These are phyloP conservation scores for Nicotiana tabacum DNA, from an alignment of 257 asterid species.

Conservation along the genomic window DNA sequence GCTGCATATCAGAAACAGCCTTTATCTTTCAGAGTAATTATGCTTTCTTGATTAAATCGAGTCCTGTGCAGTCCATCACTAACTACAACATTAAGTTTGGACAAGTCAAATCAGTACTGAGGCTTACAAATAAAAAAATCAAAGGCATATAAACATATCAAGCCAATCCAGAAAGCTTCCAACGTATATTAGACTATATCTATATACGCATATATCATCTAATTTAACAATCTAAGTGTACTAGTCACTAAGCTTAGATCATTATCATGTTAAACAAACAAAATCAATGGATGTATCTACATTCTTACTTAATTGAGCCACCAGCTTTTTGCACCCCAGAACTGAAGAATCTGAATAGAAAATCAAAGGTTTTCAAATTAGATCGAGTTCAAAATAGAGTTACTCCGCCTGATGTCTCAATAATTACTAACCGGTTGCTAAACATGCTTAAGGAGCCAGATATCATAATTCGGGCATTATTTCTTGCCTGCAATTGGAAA, in stretches of 20 bases:
- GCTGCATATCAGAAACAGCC: too few species aligned
- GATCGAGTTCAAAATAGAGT: neutral
- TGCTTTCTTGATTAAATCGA: too few species aligned
- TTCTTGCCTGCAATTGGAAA: constrained; percentile 33
- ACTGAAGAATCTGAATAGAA: constrained; percentile 28
- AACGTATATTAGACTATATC: too few species aligned
- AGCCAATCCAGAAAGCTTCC: too few species aligned
- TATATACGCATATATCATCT: too few species aligned
- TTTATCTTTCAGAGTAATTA: too few species aligned
- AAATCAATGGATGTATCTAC: neutral
- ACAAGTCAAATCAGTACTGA: too few species aligned
- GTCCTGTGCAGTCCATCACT: too few species aligned
- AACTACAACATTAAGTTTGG: too few species aligned
- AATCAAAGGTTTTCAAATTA: neutral
- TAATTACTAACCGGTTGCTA: constrained; percentile 28
- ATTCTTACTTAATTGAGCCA: constrained; percentile 24
- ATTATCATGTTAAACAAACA: constrained; percentile 2
- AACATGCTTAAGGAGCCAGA: constrained; percentile 36
- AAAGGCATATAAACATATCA: too few species aligned
- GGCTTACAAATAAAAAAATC: too few species aligned
- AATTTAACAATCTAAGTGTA: too few species aligned
- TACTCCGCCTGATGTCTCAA: neutral
- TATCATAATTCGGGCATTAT: constrained; percentile 35
- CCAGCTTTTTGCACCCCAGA: constrained; percentile 38
- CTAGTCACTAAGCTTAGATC: neutral